phyloP scores from a whole-genome alignment of 1,284 basidiomycete species.

The Pseudozyma tsukubaensis region DNA sequence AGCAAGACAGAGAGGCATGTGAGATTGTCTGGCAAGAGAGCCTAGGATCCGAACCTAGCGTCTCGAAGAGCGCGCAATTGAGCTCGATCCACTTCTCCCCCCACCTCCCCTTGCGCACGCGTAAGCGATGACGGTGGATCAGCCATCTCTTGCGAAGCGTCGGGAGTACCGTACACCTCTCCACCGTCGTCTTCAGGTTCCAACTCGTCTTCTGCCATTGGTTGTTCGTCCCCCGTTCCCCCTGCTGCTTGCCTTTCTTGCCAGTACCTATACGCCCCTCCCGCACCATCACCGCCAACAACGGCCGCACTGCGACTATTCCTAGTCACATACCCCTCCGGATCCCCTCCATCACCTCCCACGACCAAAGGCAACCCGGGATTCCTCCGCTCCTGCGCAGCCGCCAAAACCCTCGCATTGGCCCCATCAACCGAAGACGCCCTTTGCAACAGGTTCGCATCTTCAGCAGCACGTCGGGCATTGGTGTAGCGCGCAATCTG shows the following conservation, averaged over 20 bases:
- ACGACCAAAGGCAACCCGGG: conserved; percentile 29
- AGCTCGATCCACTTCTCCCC: conserved; percentile 7
- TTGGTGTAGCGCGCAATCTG: conserved; percentile 29
- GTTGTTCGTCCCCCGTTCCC: not conserved
- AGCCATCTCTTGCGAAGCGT: conserved; percentile 7
- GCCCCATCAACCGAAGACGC: conserved; percentile 3
- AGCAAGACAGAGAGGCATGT: too few relatives aligned
- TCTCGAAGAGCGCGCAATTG: conserved; percentile 16
- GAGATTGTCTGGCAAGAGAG: not conserved
- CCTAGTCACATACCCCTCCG: not conserved
- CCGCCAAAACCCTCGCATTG: conserved; percentile 3
- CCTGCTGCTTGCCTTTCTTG: not conserved
- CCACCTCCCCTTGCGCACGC: not conserved
- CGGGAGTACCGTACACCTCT: conserved; percentile 30
- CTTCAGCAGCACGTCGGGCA: conserved; percentile 28
- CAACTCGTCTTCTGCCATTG: conserved; percentile 21
- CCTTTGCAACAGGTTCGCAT: conserved; percentile 19
- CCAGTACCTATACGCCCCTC: not conserved
- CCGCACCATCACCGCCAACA: not conserved
- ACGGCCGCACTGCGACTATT: not conserved
- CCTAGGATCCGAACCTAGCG: conserved; percentile 9
- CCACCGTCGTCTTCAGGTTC: conserved; percentile 5
- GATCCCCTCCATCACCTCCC: not conserved
- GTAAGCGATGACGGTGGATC: not conserved
- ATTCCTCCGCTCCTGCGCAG: conserved; percentile 33